A percentile compares a stretch with the other conserved stretches of the same genome.
These are phyloP conservation scores for Rhynchosporium secalis DNA, from an alignment of 2,329 filamentous ascomycete species.

Conservation along the genomic window DNA sequence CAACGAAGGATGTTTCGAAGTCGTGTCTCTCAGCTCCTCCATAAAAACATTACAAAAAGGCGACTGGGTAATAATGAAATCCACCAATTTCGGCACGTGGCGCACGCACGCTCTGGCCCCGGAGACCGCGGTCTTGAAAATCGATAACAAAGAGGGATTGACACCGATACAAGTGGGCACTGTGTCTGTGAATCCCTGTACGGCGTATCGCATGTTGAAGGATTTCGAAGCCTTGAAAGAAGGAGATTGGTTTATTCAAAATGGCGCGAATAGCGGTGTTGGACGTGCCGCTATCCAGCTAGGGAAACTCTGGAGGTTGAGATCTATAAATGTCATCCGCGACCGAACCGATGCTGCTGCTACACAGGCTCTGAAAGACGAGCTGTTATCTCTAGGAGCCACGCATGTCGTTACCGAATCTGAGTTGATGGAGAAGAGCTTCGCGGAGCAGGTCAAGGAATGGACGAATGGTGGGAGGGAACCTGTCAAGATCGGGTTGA, in stretches of 20 bases:
- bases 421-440: conserved; percentile 48
- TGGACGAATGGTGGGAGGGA: conserved; percentile 70
- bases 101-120: conserved; percentile 79
- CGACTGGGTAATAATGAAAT: conserved; percentile 91
- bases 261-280: conserved; percentile 92
- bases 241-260: conserved; percentile 96
- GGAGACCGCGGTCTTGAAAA: conserved; percentile 61
- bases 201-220: conserved; percentile 88
- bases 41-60: conserved; percentile 60
- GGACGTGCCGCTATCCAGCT: conserved; percentile 90
- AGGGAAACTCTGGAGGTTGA: conserved; percentile 79
- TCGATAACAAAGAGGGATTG: conserved; percentile 70
- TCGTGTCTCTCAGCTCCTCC: conserved; percentile 66
- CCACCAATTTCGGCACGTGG: conserved; percentile 88
- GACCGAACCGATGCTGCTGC: conserved; percentile 64
- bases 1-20: conserved; percentile 93
- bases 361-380: conserved; percentile 63
- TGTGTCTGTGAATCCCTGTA: conserved; percentile 89
- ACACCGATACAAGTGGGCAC: conserved; percentile 79
- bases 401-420: conserved; percentile 51
- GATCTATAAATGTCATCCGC: conserved; percentile 86
- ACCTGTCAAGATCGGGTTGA: conserved; percentile 74
- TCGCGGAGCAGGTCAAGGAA: conserved; percentile 54
- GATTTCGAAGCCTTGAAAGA: conserved; percentile 68
- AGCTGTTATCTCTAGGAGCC: conserved; percentile 59